A percentile compares a stretch with the other conserved stretches of the same genome.
These are phyloP conservation scores for Blastobotrys robertii DNA, from an alignment of 805 yeast species.

Conservation along the genomic window DNA sequence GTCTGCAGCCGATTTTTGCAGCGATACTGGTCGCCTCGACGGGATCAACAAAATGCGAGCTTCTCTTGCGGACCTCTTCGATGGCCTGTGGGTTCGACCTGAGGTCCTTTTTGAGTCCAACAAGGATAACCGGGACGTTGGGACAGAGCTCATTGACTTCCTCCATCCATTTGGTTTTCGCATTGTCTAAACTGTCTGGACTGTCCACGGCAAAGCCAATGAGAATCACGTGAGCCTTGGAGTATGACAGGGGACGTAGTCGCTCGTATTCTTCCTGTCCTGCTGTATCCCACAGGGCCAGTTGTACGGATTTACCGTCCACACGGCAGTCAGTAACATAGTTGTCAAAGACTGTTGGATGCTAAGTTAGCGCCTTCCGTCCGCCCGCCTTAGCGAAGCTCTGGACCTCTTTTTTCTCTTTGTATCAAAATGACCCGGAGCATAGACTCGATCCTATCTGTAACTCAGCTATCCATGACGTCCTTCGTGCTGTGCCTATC, in stretches of 20 bases:
- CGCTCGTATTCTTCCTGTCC: slow-evolving; percentile 95
- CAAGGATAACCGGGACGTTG: slow-evolving; percentile 61
- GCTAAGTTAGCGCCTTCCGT: slow-evolving; percentile 46
- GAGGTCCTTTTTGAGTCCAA: slow-evolving; percentile 80
- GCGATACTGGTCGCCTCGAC: slow-evolving; percentile 63
- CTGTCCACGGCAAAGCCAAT: slow-evolving; percentile 81
- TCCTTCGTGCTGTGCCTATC: no score
- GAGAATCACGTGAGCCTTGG: slow-evolving; percentile 76
- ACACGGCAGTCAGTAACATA: slow-evolving; percentile 91
- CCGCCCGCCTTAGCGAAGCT: background rate
- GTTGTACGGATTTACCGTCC: slow-evolving; percentile 82
- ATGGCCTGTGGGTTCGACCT: slow-evolving; percentile 36
- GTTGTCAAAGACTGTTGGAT: slow-evolving; percentile 91
- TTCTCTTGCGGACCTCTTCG: slow-evolving; percentile 33
- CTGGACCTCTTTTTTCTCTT: background rate
- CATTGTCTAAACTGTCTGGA: slow-evolving; percentile 77
- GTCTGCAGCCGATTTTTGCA: slow-evolving; percentile 68
- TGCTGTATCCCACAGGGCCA: slow-evolving; percentile 93
- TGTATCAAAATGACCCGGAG: background rate
- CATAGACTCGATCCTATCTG: no score
- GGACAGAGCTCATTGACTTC: slow-evolving; percentile 80
- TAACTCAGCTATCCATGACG: no score
- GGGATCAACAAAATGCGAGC: slow-evolving; percentile 37
- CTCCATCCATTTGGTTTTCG: slow-evolving; percentile 75
- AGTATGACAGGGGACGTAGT: slow-evolving; percentile 76